A percentile compares a stretch with the other conserved stretches of the same genome.
Evolutionary conservation across 768 basidiomycete genomes (phyloP).

Genomic region (Suillus clintonianus): DNA sequence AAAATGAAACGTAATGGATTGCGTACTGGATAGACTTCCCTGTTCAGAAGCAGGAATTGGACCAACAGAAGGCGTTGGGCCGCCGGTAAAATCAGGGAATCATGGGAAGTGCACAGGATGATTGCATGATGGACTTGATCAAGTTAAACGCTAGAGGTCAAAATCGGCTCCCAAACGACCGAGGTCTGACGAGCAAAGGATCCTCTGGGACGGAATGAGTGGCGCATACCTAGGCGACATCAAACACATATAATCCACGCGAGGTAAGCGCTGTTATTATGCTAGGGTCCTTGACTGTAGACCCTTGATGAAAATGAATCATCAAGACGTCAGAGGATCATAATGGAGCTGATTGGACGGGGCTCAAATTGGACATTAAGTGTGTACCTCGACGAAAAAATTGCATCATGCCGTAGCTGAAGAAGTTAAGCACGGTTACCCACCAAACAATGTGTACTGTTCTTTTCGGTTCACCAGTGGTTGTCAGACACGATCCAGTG

Average conservation of each 20-base stretch:
- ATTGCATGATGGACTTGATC: not conserved
- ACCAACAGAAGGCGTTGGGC: not conserved
- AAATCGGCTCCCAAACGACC: not conserved
- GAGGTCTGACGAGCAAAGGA: not conserved
- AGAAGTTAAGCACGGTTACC: not conserved
- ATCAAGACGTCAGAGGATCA: not conserved
- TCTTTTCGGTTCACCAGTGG: not conserved
- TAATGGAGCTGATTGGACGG: not conserved
- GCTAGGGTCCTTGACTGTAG: not conserved
- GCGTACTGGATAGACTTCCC: not conserved
- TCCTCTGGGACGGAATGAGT: not conserved
- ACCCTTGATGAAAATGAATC: not conserved
- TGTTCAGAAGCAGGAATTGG: not conserved
- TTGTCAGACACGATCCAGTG: not conserved
- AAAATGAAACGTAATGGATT: slow-evolving; percentile 3
- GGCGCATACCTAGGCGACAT: not conserved
- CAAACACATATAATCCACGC: not conserved
- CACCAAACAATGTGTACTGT: not conserved
- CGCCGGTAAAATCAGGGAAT: not conserved
- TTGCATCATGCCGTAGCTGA: not conserved
- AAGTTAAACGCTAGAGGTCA: not conserved
- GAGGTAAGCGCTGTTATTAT: not conserved
- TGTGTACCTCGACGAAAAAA: not conserved
- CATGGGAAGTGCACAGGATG: not conserved
- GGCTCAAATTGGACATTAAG: no score